These are phyloP conservation scores for Candida insectorum DNA, from an alignment of 805 yeast genomes.

Conservation along the genomic window DNA sequence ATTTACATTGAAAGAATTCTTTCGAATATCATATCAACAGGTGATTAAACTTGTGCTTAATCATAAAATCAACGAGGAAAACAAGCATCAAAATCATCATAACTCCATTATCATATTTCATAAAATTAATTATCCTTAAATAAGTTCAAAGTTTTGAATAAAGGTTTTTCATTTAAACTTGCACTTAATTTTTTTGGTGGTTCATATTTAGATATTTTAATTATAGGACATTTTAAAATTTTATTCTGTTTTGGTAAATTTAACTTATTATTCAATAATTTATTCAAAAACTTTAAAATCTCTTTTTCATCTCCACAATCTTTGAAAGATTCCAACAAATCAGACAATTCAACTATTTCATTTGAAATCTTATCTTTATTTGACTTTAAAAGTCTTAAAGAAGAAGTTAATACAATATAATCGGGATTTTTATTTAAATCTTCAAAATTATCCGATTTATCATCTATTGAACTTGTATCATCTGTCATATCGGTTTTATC, in stretches of 20 bases:
- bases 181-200: constrained; percentile 3
- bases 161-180: constrained; percentile 9
- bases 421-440: constrained; percentile 23
- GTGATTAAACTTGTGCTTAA: not conserved
- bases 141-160: constrained; percentile 23
- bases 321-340: constrained; percentile 20
- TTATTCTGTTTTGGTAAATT: constrained; percentile 32
- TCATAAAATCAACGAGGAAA: too few relatives aligned
- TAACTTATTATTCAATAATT: constrained; percentile 29
- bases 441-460: constrained; percentile 2
- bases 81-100: not conserved
- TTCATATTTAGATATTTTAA: constrained; percentile 31
- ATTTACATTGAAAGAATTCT: constrained; percentile 3
- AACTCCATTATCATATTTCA: not conserved
- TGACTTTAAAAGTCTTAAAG: constrained; percentile 25
- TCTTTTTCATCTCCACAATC: constrained; percentile 15
- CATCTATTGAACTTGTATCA: not conserved
- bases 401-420: constrained; percentile 31
- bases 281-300: constrained; percentile 29
- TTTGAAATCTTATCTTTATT: constrained; percentile 21
- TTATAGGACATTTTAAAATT: constrained; percentile 29
- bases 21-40: not conserved
- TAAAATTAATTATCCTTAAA: constrained; percentile 12
- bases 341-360: constrained; percentile 30
- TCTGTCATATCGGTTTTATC: not conserved